Conservation (phyloP, 2,329 filamentous ascomycete species). For the Escovopsis sp. region DNA sequence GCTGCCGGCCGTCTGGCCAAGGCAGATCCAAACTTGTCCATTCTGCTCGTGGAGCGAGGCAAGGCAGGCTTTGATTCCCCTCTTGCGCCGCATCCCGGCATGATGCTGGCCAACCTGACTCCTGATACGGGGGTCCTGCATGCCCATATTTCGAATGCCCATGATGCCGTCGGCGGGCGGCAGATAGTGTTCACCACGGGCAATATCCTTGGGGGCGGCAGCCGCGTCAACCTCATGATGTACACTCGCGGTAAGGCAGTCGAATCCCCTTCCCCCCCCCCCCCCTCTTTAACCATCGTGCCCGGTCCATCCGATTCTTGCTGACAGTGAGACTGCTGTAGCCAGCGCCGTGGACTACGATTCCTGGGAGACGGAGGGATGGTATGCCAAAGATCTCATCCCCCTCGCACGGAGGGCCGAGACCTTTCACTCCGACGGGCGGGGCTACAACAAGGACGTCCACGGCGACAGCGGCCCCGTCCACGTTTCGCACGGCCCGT, state of each 20-base stretch:
- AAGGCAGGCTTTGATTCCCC: constrained; percentile 13
- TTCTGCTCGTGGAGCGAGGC: constrained; percentile 16
- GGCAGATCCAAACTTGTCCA: constrained; percentile 12
- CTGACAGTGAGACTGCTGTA: background rate
- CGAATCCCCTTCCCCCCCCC: no score
- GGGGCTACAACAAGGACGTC: constrained; percentile 22
- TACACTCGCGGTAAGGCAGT: constrained; percentile 13
- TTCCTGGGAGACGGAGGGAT: constrained; percentile 20
- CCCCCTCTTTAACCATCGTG: no score
- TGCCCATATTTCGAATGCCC: no score
- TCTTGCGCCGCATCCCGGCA: constrained; percentile 10
- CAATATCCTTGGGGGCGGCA: constrained; percentile 18
- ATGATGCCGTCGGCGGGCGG: constrained; percentile 11
- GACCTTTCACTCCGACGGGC: constrained; percentile 29
- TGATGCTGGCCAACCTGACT: no score
- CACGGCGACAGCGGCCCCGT: constrained; percentile 44
- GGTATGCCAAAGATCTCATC: constrained; percentile 17
- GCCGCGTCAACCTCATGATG: constrained; percentile 19
- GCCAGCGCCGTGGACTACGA: constrained; percentile 19
- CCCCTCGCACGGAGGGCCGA: constrained; percentile 31
- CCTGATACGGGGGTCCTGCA: no score
- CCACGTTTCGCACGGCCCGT: constrained; percentile 37
- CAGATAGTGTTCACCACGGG: constrained; percentile 11
- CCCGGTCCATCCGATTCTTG: background rate
- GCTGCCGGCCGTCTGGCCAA: constrained; percentile 13